Evolutionary conservation across 495 filamentous ascomycete species (phyloP).

Genomic region (Podospora anserina): DNA sequence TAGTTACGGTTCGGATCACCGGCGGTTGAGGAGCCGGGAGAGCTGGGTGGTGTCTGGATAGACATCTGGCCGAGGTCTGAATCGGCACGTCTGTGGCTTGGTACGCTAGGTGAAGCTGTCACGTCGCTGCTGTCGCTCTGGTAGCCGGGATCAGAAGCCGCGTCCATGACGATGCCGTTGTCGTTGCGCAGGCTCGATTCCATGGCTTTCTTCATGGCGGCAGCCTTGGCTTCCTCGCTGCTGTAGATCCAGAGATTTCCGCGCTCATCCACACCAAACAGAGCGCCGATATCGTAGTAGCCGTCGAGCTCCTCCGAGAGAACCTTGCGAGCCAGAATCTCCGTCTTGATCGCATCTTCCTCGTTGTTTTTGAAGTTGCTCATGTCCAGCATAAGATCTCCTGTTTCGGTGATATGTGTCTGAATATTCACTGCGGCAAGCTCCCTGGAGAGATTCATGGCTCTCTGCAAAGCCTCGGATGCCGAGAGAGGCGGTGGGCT

Average conservation of each 20-base stretch:
- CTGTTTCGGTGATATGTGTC: conserved; percentile 82
- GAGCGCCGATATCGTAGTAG: conserved; percentile 89
- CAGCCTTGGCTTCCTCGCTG: conserved; percentile 91
- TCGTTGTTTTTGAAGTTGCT: conserved; percentile 91
- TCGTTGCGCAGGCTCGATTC: conserved; percentile 44
- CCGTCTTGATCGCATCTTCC: conserved; percentile 84
- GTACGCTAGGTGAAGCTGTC: conserved; percentile 37
- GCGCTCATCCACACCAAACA: conserved; percentile 91
- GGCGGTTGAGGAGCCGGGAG: conserved; percentile 57
- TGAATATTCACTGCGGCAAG: conserved; percentile 87
- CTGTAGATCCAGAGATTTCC: conserved; percentile 99
- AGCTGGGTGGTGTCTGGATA: conserved; percentile 72
- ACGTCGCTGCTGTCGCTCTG: conserved; percentile 66
- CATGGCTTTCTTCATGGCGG: conserved; percentile 51
- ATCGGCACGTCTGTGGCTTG: conserved; percentile 51
- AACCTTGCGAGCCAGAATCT: conserved; percentile 91
- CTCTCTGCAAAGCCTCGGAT: conserved; percentile 75
- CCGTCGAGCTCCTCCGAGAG: conserved; percentile 93
- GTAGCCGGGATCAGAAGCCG: conserved; percentile 88
- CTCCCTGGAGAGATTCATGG: conserved; percentile 81
- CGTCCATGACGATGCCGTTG: conserved; percentile 60
- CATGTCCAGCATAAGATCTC: conserved; percentile 99
- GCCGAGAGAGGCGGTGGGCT: conserved; percentile 77
- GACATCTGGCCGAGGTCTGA: conserved; percentile 67
- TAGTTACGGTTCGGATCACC: conserved; percentile 79